These are phyloP conservation scores for Seiridium unicorne DNA, from an alignment of 2,329 filamentous ascomycete genomes.

Conservation along the genomic window DNA sequence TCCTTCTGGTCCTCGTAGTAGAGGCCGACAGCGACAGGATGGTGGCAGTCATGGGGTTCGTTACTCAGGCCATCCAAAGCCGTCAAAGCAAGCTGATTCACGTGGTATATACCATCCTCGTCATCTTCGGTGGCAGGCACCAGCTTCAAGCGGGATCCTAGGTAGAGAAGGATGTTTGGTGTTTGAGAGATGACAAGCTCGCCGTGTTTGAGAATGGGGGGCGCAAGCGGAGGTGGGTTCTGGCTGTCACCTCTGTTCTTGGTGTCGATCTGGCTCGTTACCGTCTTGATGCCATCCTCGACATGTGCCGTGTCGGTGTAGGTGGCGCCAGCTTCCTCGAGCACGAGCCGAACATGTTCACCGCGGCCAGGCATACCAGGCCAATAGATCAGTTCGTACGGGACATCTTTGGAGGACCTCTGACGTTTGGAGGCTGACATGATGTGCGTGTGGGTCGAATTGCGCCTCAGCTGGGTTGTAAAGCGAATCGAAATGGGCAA, in stretches of 20 bases:
- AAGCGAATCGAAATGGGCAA: too few species aligned
- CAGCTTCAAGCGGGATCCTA: slow-evolving; percentile 60
- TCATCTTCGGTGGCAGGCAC: slow-evolving; percentile 39
- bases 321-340: slow-evolving; percentile 64
- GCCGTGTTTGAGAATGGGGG: slow-evolving; percentile 64
- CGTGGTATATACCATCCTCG: slow-evolving; percentile 45
- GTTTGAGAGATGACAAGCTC: slow-evolving; percentile 66
- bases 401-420: slow-evolving; percentile 40
- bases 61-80: slow-evolving; percentile 69
- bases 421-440: slow-evolving; percentile 29
- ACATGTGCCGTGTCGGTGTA: slow-evolving; percentile 60
- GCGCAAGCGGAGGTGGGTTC: slow-evolving; percentile 66
- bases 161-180: slow-evolving; percentile 70
- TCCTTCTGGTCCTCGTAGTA: slow-evolving; percentile 77
- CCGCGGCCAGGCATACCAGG: slow-evolving; percentile 70
- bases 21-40: slow-evolving; percentile 57
- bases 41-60: slow-evolving; percentile 74
- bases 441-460: not conserved
- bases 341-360: slow-evolving; percentile 69
- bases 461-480: not conserved
- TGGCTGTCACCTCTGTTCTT: slow-evolving; percentile 45
- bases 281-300: slow-evolving; percentile 47
- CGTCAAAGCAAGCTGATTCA: slow-evolving; percentile 66
- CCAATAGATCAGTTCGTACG: slow-evolving; percentile 71
- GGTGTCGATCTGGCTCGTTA: slow-evolving; percentile 46